A percentile compares a stretch with the other conserved stretches of the same genome.
phyloP scores from a whole-genome alignment of 305 asterid genomes.

The Fraxinus sp. region DNA sequence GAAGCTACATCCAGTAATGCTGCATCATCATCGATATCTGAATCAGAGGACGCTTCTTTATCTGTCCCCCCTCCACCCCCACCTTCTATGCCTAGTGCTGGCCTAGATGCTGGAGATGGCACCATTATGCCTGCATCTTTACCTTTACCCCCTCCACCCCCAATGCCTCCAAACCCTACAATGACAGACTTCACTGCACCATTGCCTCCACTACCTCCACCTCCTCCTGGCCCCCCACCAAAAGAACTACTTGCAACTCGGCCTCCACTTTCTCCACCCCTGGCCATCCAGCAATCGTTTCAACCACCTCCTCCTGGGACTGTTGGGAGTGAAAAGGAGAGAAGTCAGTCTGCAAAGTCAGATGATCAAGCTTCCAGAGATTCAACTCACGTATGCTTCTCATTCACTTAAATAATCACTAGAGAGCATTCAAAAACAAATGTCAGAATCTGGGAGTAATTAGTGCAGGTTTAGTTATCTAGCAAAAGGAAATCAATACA shows the following conservation, averaged over 20 bases:
- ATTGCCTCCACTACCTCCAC: constrained; percentile 69
- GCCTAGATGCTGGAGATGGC: constrained; percentile 59
- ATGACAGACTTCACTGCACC: constrained; percentile 39
- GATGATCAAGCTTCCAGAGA: constrained; percentile 53
- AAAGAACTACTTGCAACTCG: constrained; percentile 58
- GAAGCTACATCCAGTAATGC: constrained; percentile 67
- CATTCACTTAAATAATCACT: constrained; percentile 18
- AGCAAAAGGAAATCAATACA: not conserved
- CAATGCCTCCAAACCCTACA: constrained; percentile 71
- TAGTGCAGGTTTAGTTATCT: not conserved
- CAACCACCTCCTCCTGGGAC: constrained; percentile 79
- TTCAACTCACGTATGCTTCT: constrained; percentile 53
- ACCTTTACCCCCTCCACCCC: constrained; percentile 95
- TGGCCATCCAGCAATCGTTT: constrained; percentile 45
- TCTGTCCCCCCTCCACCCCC: constrained; percentile 50
- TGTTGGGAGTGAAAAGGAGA: constrained; percentile 48
- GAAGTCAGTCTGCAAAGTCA: constrained; percentile 36
- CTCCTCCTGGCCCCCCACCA: constrained; percentile 92
- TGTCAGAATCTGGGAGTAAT: not conserved
- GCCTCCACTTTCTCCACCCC: constrained; percentile 63
- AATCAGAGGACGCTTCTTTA: constrained; percentile 55
- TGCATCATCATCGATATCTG: constrained; percentile 65
- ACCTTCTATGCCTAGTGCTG: constrained; percentile 51
- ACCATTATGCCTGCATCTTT: constrained; percentile 50
- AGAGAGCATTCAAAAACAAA: not conserved